Percentiles rank a stretch among this genome's conserved stretches.
Conservation (phyloP, 257 asterid species). For the Salvia rosmarinus region DNA sequence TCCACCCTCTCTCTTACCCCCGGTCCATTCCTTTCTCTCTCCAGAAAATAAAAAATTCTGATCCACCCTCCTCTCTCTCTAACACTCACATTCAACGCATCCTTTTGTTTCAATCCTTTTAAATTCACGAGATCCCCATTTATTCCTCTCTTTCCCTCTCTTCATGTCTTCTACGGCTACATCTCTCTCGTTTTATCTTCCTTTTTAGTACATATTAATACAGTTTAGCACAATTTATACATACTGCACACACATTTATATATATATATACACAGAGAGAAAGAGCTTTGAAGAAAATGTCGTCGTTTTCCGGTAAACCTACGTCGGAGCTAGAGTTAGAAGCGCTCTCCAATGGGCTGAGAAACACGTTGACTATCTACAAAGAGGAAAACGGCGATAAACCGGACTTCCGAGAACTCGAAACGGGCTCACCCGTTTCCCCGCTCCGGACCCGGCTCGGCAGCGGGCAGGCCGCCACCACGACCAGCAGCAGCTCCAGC, state of each 20-base stretch:
- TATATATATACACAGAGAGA: not conserved
- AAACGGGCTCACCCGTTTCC: slow-evolving; percentile 77
- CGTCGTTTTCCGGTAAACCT: slow-evolving; percentile 51
- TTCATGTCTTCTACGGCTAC: slow-evolving; percentile 34
- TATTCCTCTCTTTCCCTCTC: slow-evolving; percentile 32
- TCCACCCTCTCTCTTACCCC: slow-evolving; percentile 13
- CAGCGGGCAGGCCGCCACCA: slow-evolving; percentile 35
- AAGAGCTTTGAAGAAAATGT: slow-evolving; percentile 40
- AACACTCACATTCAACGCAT: slow-evolving; percentile 71
- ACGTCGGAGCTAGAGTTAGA: slow-evolving; percentile 47
- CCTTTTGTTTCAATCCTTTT: slow-evolving; percentile 53
- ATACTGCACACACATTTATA: not conserved
- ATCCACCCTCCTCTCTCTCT: slow-evolving; percentile 40
- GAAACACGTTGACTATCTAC: slow-evolving; percentile 40
- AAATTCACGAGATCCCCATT: slow-evolving; percentile 79
- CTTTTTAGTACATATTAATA: slow-evolving; percentile 15
- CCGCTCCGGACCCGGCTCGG: slow-evolving; percentile 49
- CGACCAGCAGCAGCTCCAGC: slow-evolving; percentile 75
- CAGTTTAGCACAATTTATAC: slow-evolving; percentile 3
- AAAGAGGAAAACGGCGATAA: slow-evolving; percentile 51
- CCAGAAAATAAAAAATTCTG: not conserved
- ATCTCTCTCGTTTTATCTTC: slow-evolving; percentile 28
- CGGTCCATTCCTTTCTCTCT: slow-evolving; percentile 31
- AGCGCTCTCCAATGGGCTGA: slow-evolving; percentile 56
- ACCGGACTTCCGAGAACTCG: slow-evolving; percentile 79